A percentile compares a stretch with the other conserved stretches of the same genome.
phyloP scores from a whole-genome alignment of 257 asterid genomes.

The Leptodermis oblonga region DNA sequence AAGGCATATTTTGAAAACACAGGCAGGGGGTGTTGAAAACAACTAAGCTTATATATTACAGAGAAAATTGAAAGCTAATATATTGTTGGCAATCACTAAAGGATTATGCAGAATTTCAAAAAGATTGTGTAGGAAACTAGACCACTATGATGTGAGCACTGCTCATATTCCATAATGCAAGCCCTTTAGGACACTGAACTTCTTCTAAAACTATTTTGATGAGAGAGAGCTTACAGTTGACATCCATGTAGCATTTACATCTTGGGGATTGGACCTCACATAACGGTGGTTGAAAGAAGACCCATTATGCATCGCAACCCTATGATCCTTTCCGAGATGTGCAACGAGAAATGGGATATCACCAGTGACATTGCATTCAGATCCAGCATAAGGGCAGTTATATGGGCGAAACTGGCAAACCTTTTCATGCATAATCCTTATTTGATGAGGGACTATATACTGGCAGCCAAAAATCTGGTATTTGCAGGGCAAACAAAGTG shows the following conservation, averaged over 20 bases:
- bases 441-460: conserved; percentile 33
- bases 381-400: conserved; percentile 44
- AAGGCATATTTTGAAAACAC: too few species aligned
- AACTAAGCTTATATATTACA: too few species aligned
- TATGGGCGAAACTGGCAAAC: conserved; percentile 35
- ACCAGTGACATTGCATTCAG: conserved; percentile 37
- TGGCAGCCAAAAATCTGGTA: conserved; percentile 36
- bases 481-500: conserved; percentile 38
- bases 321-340: conserved; percentile 39
- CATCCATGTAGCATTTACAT: conserved; percentile 47
- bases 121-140: background rate
- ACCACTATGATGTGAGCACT: too few species aligned
- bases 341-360: conserved; percentile 29
- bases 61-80: background rate
- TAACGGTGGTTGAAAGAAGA: conserved; percentile 46
- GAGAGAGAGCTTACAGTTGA: conserved; percentile 27
- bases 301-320: conserved; percentile 42
- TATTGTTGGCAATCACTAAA: background rate
- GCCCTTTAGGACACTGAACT: background rate
- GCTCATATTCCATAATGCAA: background rate
- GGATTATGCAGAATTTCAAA: background rate
- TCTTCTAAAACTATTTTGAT: too few species aligned
- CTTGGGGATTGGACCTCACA: conserved; percentile 41
- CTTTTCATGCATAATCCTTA: conserved; percentile 36
- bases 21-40: too few species aligned